phyloP scores from a whole-genome alignment of 805 yeast genomes.

The Danielozyma ontarioensis region DNA sequence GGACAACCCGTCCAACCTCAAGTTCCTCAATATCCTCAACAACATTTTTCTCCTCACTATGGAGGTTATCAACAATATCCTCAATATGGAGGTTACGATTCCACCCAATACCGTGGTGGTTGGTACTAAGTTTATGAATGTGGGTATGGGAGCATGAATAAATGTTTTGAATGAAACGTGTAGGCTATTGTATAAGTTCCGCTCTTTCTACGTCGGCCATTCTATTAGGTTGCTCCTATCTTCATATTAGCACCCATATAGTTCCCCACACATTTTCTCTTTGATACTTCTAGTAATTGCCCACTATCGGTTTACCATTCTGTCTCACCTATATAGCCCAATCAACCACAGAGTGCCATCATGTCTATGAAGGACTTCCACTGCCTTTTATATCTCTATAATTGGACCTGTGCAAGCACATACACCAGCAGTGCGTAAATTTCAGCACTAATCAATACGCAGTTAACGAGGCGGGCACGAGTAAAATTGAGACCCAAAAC shows the following conservation, averaged over 20 bases:
- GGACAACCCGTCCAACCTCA: conserved; percentile 22
- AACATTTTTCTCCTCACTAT: conserved; percentile 37
- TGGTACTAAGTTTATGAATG: conserved; percentile 30
- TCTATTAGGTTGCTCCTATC: too few species aligned
- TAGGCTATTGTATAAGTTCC: too few species aligned
- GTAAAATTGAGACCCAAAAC: neutral
- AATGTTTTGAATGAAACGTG: neutral
- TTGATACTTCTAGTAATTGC: too few species aligned
- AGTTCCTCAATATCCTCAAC: conserved; percentile 27
- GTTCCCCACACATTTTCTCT: too few species aligned
- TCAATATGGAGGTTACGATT: conserved; percentile 40
- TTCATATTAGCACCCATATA: too few species aligned
- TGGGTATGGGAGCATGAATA: neutral
- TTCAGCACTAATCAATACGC: neutral
- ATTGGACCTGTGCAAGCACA: too few species aligned
- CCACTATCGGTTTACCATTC: too few species aligned
- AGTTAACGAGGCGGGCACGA: neutral
- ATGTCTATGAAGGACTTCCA: too few species aligned
- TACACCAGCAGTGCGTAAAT: neutral
- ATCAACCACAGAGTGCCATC: too few species aligned
- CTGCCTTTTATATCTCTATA: too few species aligned
- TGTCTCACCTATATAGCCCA: too few species aligned
- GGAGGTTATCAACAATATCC: conserved; percentile 46
- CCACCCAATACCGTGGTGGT: conserved; percentile 34
- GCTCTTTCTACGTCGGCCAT: too few species aligned